Base-by-base conservation (phyloP, 257 asterid genomes). In the Voacanga thouarsii region DNA sequence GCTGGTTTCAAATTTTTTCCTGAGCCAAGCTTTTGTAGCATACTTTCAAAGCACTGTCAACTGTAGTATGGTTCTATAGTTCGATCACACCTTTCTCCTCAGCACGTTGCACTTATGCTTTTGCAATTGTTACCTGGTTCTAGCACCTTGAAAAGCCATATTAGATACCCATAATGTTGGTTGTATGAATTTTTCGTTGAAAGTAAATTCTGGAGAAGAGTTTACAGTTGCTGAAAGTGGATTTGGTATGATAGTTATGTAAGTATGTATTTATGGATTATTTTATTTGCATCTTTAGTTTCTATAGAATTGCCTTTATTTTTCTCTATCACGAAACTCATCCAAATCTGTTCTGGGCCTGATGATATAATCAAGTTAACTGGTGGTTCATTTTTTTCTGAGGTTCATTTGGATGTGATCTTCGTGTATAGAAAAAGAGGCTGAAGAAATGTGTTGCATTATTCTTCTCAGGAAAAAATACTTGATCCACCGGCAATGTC, bases 381-480 rank as follows among this genome's bases (percentile, higher is more conserved):
- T 21, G 12, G 2, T 7, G 18, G 56, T 57, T 66, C 64, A 37
- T 74, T 75, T 37, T 37, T 55, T 18, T 70, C 45, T 77, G 64
- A 39, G 81, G 80, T 71, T 75, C 51, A 69, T 71, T 68, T 9
- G 51, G 16, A 44, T 76, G 70, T 51, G n/a, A 61, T 28, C 68
- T 77, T 74, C 37, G n/a, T 72, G 15, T 51, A 39, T 79, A 60
- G 37, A 75, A 64, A 53, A 72, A 26, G 77, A 81, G 59, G 71
- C 85, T 82, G 70, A 75, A 74, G 43, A 64, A 60, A 66, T 76
- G 43, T 47, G 70, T 82, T 61, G 7, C 74, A 6, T 87, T 82
- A 37, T 81, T 79, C 86, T 47, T 81, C 75, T 41, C 91, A 94
- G 98, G 98, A 90, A 70, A 88, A 87, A 83, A 73, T 88, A 33